Conservation (phyloP, 2,329 filamentous ascomycete genomes). For the Curvularia eragrostidis region DNA sequence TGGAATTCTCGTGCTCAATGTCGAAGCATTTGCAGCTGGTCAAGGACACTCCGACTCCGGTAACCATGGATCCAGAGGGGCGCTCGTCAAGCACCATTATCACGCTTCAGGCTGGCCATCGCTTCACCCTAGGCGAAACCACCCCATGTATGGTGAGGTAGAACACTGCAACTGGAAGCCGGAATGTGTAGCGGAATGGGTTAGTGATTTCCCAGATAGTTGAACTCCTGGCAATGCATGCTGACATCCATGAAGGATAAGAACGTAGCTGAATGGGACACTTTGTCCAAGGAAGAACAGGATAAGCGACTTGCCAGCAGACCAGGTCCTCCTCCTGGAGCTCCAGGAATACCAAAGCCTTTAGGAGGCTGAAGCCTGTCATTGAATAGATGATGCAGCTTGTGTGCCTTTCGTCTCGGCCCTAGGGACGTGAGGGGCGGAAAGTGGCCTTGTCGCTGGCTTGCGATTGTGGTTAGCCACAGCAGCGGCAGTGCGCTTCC, state of each 20-base stretch:
- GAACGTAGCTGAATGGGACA: conserved; percentile 66
- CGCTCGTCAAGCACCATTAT: conserved; percentile 76
- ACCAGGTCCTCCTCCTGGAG: conserved; percentile 14
- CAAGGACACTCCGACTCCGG: conserved; percentile 77
- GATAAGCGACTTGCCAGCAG: conserved; percentile 56
- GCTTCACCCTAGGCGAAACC: conserved; percentile 69
- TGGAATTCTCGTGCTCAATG: conserved; percentile 70
- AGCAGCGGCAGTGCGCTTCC: not conserved
- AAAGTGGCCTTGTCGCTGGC: not conserved
- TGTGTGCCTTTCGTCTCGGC: not conserved
- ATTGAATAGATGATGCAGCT: not conserved
- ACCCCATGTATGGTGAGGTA: conserved; percentile 73
- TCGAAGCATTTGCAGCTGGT: conserved; percentile 75
- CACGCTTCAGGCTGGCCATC: conserved; percentile 76
- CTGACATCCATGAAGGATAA: conserved; percentile 54
- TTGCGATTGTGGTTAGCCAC: not conserved
- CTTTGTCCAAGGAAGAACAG: conserved; percentile 66
- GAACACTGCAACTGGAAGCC: conserved; percentile 74
- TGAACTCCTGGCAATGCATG: not conserved
- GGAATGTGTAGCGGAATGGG: conserved; percentile 69
- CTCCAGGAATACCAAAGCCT: not conserved
- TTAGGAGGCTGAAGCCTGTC: not conserved
- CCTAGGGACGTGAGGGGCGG: not conserved
- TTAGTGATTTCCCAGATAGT: conserved; percentile 17
- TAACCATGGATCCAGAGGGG: conserved; percentile 69